Evolutionary conservation across 2,329 filamentous ascomycete species (phyloP).

Genomic region (Cladobotryum mycophilum): DNA sequence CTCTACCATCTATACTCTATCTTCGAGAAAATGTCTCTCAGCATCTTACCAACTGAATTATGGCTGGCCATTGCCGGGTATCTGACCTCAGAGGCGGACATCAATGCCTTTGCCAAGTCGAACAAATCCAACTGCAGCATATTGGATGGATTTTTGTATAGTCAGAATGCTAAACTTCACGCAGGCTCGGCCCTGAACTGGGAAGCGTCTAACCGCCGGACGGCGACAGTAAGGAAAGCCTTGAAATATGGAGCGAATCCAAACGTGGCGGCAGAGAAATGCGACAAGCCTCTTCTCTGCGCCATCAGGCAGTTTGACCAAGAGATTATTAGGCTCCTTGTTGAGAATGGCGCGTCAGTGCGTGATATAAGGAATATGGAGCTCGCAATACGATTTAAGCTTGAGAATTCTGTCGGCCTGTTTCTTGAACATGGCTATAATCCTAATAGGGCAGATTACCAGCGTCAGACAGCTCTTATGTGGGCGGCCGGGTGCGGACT

Average conservation of each 20-base stretch:
- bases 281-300: not conserved
- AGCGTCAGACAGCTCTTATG: constrained; percentile 2
- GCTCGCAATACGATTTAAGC: not conserved
- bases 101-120: constrained; percentile 2
- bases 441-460: not conserved
- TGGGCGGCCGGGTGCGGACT: constrained; percentile 1
- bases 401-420: not conserved
- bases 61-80: not conserved
- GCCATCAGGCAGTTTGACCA: not conserved
- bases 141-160: constrained; percentile 1
- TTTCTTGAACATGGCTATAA: constrained; percentile 3
- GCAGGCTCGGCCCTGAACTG: not conserved
- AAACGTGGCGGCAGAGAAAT: not conserved
- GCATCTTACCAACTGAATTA: constrained; percentile 1
- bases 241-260: constrained; percentile 3
- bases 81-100: not conserved
- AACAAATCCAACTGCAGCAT: not conserved
- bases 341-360: constrained; percentile 3
- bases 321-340: not conserved
- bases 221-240: not conserved
- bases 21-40: not conserved
- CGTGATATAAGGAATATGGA: not conserved
- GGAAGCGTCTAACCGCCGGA: not conserved
- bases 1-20: too few species aligned
- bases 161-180: not conserved